A percentile compares a stretch with the other conserved stretches of the same genome.
phyloP scores from a whole-genome alignment of 331 rosid species.

The Saraca asoca region DNA sequence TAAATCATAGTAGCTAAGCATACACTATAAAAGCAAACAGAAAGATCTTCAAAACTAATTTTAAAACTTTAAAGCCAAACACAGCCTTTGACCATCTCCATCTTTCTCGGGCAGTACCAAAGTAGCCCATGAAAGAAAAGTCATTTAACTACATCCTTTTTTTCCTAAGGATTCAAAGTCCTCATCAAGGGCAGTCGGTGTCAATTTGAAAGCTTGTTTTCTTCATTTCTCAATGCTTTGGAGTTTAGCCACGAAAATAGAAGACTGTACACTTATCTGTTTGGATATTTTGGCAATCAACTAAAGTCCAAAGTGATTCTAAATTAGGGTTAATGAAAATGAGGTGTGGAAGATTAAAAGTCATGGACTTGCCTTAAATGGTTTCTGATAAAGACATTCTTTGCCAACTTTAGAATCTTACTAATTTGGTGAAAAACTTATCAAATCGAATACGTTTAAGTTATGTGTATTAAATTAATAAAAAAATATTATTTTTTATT shows the following conservation, averaged over 20 bases:
- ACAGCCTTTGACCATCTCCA: background rate
- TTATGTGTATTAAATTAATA: background rate
- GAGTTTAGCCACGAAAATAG: conserved; percentile 4
- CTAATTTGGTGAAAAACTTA: background rate
- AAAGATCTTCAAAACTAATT: background rate
- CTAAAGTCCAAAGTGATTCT: conserved; percentile 37
- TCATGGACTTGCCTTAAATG: conserved; percentile 31
- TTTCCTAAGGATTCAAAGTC: conserved; percentile 9
- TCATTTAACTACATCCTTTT: background rate
- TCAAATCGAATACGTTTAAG: conserved; percentile 12
- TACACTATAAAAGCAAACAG: too few relatives aligned
- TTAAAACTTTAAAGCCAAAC: background rate
- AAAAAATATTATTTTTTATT: too few relatives aligned
- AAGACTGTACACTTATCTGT: background rate
- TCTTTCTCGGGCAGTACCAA: conserved; percentile 8
- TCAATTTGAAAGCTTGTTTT: conserved; percentile 33
- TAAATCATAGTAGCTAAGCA: too few relatives aligned
- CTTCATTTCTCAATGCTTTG: conserved; percentile 18
- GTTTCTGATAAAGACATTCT: conserved; percentile 37
- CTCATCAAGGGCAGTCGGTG: conserved; percentile 14
- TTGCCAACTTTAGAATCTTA: conserved; percentile 38
- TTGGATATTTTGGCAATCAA: conserved; percentile 14
- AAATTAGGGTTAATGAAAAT: conserved; percentile 18
- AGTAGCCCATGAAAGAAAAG: conserved; percentile 11
- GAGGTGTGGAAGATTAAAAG: conserved; percentile 23